Conservation (phyloP, 106 monocot genomes). For the Phalaenopsis equestris region DNA sequence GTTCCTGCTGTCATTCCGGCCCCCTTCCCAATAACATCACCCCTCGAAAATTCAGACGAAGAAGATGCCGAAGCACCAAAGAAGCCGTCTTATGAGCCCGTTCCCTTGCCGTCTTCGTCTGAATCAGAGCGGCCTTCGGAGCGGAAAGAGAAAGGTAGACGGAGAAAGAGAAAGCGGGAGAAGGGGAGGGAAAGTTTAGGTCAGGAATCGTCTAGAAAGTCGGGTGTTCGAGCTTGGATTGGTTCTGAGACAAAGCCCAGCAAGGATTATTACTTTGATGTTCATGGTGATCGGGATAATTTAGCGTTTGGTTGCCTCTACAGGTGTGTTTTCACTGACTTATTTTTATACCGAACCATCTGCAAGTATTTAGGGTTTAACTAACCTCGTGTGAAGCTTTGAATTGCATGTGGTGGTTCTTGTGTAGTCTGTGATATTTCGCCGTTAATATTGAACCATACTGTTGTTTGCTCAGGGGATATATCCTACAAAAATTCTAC, state of each 20-base stretch:
- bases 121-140: constrained; percentile 17
- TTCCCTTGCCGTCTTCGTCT: constrained; percentile 29
- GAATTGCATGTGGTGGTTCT: background rate
- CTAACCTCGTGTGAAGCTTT: background rate
- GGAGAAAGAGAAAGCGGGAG: constrained; percentile 27
- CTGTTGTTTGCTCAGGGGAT: too few species aligned
- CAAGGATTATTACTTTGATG: constrained; percentile 80
- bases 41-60: constrained; percentile 14
- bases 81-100: constrained; percentile 36
- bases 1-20: constrained; percentile 6
- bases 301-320: constrained; percentile 76
- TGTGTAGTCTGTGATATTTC: background rate
- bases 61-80: constrained; percentile 1
- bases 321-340: constrained; percentile 26
- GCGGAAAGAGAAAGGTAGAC: constrained; percentile 35
- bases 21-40: background rate
- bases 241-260: constrained; percentile 29
- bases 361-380: background rate
- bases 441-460: too few species aligned
- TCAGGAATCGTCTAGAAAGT: constrained; percentile 35
- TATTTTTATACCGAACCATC: background rate
- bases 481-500: too few species aligned
- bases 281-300: constrained; percentile 76
- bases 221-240: constrained; percentile 45
- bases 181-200: constrained; percentile 4